Percentiles rank a stretch among this genome's conserved stretches.
These are phyloP conservation scores for Sanguinoderma infundibulare DNA, from an alignment of 1,284 basidiomycete species.

Conservation along the genomic window DNA sequence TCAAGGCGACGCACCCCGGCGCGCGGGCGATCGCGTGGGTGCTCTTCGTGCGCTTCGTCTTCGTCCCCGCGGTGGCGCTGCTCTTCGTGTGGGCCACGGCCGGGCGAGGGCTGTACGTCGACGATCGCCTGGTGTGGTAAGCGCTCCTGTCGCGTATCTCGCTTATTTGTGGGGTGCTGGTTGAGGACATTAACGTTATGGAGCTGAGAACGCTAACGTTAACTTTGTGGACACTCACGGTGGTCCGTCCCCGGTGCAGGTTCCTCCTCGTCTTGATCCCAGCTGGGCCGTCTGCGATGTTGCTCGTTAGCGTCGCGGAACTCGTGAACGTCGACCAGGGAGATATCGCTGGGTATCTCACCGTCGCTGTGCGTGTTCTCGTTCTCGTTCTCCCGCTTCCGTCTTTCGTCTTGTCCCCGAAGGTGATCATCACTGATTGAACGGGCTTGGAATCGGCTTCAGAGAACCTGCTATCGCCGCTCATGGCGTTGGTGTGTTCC, in stretches of 20 bases:
- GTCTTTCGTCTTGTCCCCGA: background rate
- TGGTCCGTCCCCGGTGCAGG: slow-evolving; percentile 23
- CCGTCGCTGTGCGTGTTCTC: slow-evolving; percentile 31
- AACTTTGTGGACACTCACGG: no score
- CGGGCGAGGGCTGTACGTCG: slow-evolving; percentile 34
- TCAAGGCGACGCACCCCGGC: slow-evolving; percentile 30
- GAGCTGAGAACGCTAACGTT: no score
- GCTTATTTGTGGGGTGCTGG: background rate
- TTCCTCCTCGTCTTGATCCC: slow-evolving; percentile 38
- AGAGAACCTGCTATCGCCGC: slow-evolving; percentile 34
- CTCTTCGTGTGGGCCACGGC: slow-evolving; percentile 36
- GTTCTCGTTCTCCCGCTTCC: no score
- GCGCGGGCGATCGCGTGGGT: slow-evolving; percentile 29
- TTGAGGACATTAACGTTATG: no score
- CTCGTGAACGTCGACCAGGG: slow-evolving; percentile 36
- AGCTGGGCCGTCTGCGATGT: slow-evolving; percentile 37
- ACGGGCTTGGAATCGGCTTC: background rate
- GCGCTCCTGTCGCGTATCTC: slow-evolving; percentile 29
- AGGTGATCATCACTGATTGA: no score
- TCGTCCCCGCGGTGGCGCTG: slow-evolving; percentile 34
- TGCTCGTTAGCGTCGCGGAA: slow-evolving; percentile 38
- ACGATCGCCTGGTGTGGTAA: slow-evolving; percentile 40
- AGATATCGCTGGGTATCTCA: slow-evolving; percentile 37
- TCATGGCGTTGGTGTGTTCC: slow-evolving; percentile 35
- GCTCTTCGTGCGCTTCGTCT: slow-evolving; percentile 34